Percentiles rank a stretch among this genome's conserved stretches.
Evolutionary conservation across 371 early-diverging fungal genomes (phyloP).

Genomic region (Mortierella sp.): DNA sequence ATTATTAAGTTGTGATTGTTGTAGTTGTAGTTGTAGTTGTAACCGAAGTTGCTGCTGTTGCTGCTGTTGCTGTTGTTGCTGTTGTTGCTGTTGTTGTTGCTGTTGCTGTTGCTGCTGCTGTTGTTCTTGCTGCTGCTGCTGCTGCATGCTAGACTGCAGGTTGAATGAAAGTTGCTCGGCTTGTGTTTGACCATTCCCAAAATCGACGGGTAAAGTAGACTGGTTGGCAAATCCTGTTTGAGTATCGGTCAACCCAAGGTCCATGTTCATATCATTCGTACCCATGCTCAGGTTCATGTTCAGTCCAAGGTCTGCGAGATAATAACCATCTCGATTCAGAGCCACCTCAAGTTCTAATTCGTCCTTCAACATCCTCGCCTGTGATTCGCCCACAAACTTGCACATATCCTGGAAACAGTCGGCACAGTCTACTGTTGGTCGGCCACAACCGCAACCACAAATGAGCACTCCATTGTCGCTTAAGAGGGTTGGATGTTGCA

Average conservation of each 20-base stretch:
- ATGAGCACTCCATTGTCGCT: conserved; percentile 61
- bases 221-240: no score
- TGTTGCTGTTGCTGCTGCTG: conserved; percentile 1
- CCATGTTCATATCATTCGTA: conserved; percentile 21
- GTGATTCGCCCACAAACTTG: conserved; percentile 52
- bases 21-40: neutral
- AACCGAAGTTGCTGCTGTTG: neutral
- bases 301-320: conserved; percentile 27
- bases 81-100: conserved; percentile 7
- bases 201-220: no score
- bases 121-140: neutral
- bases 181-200: no score
- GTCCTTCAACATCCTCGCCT: conserved; percentile 38
- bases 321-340: conserved; percentile 27
- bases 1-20: neutral
- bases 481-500: conserved; percentile 52
- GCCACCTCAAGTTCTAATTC: conserved; percentile 42
- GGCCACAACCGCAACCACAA: conserved; percentile 71
- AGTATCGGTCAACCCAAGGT: conserved; percentile 5
- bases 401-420: conserved; percentile 69
- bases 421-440: conserved; percentile 63
- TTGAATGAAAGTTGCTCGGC: no score
- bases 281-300: conserved; percentile 29
- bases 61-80: conserved; percentile 11
- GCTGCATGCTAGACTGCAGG: neutral